These are phyloP conservation scores for Cynara cardunculus DNA, from an alignment of 129 eudicot genomes.

Conservation along the genomic window DNA sequence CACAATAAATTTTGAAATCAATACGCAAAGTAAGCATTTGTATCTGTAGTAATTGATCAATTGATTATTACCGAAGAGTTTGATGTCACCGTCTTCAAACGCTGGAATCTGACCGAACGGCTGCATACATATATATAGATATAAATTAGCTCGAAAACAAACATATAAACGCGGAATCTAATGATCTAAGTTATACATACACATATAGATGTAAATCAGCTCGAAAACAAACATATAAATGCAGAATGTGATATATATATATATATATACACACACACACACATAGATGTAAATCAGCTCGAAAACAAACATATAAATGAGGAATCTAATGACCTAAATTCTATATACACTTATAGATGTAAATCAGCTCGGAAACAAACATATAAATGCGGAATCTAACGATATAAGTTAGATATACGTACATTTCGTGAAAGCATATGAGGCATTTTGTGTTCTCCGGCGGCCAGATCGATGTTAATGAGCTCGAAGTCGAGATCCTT, in stretches of 20 bases:
- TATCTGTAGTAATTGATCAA: neutral
- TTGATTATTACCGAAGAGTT: conserved; percentile 55
- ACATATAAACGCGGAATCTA: neutral
- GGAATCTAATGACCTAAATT: neutral
- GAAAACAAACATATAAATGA: neutral
- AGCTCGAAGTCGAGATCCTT: conserved; percentile 49
- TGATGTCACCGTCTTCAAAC: conserved; percentile 45
- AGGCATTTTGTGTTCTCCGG: conserved; percentile 50
- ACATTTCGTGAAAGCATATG: conserved; percentile 63
- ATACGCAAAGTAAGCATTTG: neutral
- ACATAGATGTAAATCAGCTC: neutral
- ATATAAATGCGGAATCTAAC: neutral
- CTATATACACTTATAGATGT: neutral
- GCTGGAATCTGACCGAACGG: conserved; percentile 64
- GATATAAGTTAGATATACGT: neutral
- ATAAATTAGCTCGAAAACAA: neutral
- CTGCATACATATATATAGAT: conserved; percentile 18
- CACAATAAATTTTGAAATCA: neutral
- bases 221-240: neutral
- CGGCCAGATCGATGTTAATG: conserved; percentile 37
- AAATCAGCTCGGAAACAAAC: neutral
- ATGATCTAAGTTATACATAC: neutral
- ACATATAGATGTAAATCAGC: neutral
- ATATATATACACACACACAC: too few species aligned
- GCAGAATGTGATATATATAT: neutral